phyloP scores from a whole-genome alignment of 306 rosid genomes.

The Begonia loranthoides region DNA sequence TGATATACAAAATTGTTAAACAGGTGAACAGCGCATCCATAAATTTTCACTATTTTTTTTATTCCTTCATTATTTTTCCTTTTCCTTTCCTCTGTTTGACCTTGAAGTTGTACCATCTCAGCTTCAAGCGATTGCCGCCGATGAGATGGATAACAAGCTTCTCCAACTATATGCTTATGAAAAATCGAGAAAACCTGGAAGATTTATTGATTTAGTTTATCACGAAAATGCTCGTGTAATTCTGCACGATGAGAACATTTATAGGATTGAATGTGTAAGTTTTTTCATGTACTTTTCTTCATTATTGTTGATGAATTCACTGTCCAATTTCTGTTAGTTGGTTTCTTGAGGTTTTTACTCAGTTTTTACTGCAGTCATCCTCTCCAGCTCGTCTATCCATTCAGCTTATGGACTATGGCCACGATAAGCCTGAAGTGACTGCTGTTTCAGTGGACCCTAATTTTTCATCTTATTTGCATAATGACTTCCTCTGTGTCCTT shows the following conservation, averaged over 20 bases:
- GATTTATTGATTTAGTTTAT: constrained; percentile 77
- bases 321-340: too few relatives aligned
- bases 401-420: constrained; percentile 93
- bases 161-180: constrained; percentile 83
- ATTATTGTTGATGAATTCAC: constrained; percentile 1
- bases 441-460: constrained; percentile 91
- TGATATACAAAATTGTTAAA: constrained; percentile 88
- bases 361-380: constrained; percentile 38
- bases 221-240: constrained; percentile 94
- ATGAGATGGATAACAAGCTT: constrained; percentile 95
- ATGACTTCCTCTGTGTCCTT: constrained; percentile 62
- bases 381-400: constrained; percentile 42
- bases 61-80: constrained; percentile 5
- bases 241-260: constrained; percentile 89
- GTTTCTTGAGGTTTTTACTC: too few relatives aligned
- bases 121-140: constrained; percentile 79
- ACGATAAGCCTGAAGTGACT: constrained; percentile 89
- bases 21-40: constrained; percentile 48
- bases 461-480: constrained; percentile 68
- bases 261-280: constrained; percentile 82
- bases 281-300: constrained; percentile 10
- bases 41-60: not conserved
- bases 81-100: not conserved
- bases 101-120: constrained; percentile 18
- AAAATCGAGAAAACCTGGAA: constrained; percentile 69